Evolutionary conservation across 2,329 filamentous ascomycete genomes (phyloP).

Genomic region (Neocucurbitaria cava): DNA sequence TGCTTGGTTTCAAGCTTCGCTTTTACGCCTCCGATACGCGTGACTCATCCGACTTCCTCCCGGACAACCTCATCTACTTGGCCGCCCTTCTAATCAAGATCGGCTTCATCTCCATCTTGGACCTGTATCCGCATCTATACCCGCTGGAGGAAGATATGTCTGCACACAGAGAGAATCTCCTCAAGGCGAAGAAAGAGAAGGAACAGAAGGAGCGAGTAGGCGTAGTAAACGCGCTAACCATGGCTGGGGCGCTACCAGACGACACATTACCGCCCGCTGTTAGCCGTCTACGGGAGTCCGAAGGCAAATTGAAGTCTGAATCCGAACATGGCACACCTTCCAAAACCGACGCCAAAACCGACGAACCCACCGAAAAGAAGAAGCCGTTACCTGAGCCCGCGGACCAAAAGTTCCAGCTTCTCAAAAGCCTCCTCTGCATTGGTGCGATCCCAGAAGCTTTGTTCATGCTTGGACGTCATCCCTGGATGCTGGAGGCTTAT

Average conservation of each 20-base stretch:
- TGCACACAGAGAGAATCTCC: slow-evolving; percentile 70
- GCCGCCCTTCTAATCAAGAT: slow-evolving; percentile 94
- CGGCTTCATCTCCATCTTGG: slow-evolving; percentile 90
- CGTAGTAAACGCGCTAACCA: slow-evolving; percentile 81
- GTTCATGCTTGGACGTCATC: slow-evolving; percentile 89
- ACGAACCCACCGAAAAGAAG: slow-evolving; percentile 51
- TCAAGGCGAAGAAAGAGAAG: slow-evolving; percentile 71
- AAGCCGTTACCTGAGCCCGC: slow-evolving; percentile 71
- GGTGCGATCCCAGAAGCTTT: slow-evolving; percentile 92
- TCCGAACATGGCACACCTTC: slow-evolving; percentile 54
- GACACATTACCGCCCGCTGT: slow-evolving; percentile 66
- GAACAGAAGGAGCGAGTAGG: slow-evolving; percentile 73
- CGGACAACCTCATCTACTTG: slow-evolving; percentile 91
- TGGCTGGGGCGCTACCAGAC: slow-evolving; percentile 85
- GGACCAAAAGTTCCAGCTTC: slow-evolving; percentile 86
- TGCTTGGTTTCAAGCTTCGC: slow-evolving; percentile 94
- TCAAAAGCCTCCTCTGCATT: slow-evolving; percentile 86
- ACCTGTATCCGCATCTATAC: slow-evolving; percentile 91
- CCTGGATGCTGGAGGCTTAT: slow-evolving; percentile 87
- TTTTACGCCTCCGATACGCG: slow-evolving; percentile 88
- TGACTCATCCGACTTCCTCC: slow-evolving; percentile 76
- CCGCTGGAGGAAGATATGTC: slow-evolving; percentile 86
- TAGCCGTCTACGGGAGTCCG: slow-evolving; percentile 60
- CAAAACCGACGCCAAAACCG: slow-evolving; percentile 51
- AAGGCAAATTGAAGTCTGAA: slow-evolving; percentile 57